Base-by-base conservation (phyloP, 116 monocot species). In the Zostera marina region DNA sequence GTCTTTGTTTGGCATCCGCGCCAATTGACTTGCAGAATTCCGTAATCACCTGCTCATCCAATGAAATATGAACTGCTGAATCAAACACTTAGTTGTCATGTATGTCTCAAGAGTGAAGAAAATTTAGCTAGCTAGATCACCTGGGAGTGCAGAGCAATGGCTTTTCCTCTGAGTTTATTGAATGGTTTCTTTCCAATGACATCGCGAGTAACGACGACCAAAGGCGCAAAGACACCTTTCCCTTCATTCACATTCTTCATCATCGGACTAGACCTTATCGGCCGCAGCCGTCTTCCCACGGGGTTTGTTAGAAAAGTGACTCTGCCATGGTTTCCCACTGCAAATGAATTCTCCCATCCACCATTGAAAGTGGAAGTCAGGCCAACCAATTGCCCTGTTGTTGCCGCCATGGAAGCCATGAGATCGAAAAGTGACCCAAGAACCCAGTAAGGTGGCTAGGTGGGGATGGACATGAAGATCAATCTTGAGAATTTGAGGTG, bases 81-180 rank as follows among this genome's bases (percentile, higher is more conserved):
- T n/a, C n/a, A n/a, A n/a, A n/a, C n/a, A n/a, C n/a, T n/a, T n/a
- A n/a, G n/a, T n/a, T n/a, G n/a, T n/a, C n/a, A n/a, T n/a, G n/a
- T n/a, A n/a, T n/a, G n/a, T n/a, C n/a, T n/a, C n/a, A n/a, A n/a
- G n/a, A n/a, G n/a, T n/a, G n/a, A n/a, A n/a, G n/a, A n/a, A n/a
- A n/a, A n/a, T n/a, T n/a, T n/a, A n/a, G n/a, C n/a, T n/a, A n/a
- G n/a, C n/a, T n/a, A 11, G 2, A 43, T 7, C 1, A 81, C 87
- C 79, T 82, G 87, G 14, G 82, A 79, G 67, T 87, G 87, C 11
- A 87, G 66, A 9, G 87, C 87, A n/a, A 88, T 88, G 49, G 81
- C 90, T 62, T 90, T 90, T 11, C 84, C 90, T 42, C 90, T 64
- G n/a, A 90, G 62, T 76, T 84, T 84, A 58, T 90, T 84, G 74